Conservation (phyloP, 164 flowering plant species). For the Protea cynaroides region DNA sequence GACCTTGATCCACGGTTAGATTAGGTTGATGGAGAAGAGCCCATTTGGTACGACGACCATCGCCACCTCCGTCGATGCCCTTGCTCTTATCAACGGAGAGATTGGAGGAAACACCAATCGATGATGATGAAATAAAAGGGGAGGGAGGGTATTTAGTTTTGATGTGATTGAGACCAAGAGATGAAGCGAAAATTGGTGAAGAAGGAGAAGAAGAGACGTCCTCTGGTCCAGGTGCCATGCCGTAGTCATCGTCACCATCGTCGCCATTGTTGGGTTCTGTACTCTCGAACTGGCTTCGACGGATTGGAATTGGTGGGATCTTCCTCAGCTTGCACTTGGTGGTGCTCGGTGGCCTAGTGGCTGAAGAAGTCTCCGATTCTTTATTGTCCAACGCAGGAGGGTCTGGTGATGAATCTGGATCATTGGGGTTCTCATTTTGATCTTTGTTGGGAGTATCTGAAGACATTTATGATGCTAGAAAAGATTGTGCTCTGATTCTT, state of each 20-base stretch:
- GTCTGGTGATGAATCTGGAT: slow-evolving; percentile 3
- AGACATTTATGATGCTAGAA: slow-evolving; percentile 11
- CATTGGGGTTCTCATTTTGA: slow-evolving; percentile 7
- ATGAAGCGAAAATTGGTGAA: slow-evolving; percentile 33
- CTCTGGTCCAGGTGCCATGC: not conserved
- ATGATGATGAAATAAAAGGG: slow-evolving; percentile 29
- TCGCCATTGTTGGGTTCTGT: slow-evolving; percentile 7
- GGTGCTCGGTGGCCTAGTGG: slow-evolving; percentile 6
- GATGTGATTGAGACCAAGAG: slow-evolving; percentile 57
- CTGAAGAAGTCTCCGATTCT: slow-evolving; percentile 4
- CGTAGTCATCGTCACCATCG: not conserved
- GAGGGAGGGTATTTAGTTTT: slow-evolving; percentile 39
- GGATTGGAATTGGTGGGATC: slow-evolving; percentile 58
- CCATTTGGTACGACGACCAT: slow-evolving; percentile 11
- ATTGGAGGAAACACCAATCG: slow-evolving; percentile 16
- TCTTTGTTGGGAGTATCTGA: slow-evolving; percentile 6
- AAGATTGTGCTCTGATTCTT: slow-evolving; percentile 11
- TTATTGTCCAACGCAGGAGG: slow-evolving; percentile 3
- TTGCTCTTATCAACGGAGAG: slow-evolving; percentile 5
- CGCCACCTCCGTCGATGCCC: slow-evolving; percentile 14
- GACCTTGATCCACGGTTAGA: slow-evolving; percentile 32
- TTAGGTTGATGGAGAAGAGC: slow-evolving; percentile 9
- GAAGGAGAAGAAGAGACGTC: slow-evolving; percentile 18
- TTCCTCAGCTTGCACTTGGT: slow-evolving; percentile 44
- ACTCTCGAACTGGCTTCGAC: slow-evolving; percentile 10